Evolutionary conservation across 169 alveolate genomes (phyloP).

Genomic region (Plasmodium relictum): DNA sequence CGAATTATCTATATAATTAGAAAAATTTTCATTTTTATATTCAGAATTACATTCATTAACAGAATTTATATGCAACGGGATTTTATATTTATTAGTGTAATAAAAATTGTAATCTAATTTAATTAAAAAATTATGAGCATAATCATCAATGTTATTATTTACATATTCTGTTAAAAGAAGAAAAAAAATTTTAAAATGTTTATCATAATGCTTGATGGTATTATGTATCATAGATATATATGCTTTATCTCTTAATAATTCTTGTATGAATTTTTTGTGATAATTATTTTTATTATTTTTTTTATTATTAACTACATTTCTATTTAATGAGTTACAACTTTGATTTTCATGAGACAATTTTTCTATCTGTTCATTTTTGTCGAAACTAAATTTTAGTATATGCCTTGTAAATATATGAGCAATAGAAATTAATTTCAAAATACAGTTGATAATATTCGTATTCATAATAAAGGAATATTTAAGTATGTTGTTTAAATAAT

Average conservation of each 20-base stretch:
- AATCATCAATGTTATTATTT: slow-evolving; percentile 75
- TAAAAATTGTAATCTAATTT: slow-evolving; percentile 71
- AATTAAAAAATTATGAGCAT: slow-evolving; percentile 75
- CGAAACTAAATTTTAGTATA: slow-evolving; percentile 76
- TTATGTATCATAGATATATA: slow-evolving; percentile 74
- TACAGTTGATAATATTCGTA: slow-evolving; percentile 55
- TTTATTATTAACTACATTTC: slow-evolving; percentile 3
- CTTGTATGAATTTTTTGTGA: slow-evolving; percentile 57
- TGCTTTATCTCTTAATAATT: slow-evolving; percentile 63
- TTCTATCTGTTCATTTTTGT: slow-evolving; percentile 49
- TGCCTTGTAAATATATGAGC: slow-evolving; percentile 80
- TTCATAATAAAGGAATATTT: slow-evolving; percentile 76
- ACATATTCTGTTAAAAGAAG: slow-evolving; percentile 59
- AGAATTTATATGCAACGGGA: background rate
- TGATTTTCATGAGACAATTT: slow-evolving; percentile 16
- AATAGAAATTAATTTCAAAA: slow-evolving; percentile 76
- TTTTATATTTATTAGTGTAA: slow-evolving; percentile 61
- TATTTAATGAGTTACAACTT: background rate
- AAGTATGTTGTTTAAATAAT: slow-evolving; percentile 76
- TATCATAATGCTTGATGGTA: slow-evolving; percentile 74
- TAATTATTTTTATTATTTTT: slow-evolving; percentile 30
- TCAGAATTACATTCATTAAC: slow-evolving; percentile 2
- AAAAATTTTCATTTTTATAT: background rate
- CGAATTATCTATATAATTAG: background rate
- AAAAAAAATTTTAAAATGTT: slow-evolving; percentile 62